A percentile compares a stretch with the other conserved stretches of the same genome.
Evolutionary conservation across 2,329 filamentous ascomycete genomes (phyloP).

Genomic region (Thermoascus crustaceus): DNA sequence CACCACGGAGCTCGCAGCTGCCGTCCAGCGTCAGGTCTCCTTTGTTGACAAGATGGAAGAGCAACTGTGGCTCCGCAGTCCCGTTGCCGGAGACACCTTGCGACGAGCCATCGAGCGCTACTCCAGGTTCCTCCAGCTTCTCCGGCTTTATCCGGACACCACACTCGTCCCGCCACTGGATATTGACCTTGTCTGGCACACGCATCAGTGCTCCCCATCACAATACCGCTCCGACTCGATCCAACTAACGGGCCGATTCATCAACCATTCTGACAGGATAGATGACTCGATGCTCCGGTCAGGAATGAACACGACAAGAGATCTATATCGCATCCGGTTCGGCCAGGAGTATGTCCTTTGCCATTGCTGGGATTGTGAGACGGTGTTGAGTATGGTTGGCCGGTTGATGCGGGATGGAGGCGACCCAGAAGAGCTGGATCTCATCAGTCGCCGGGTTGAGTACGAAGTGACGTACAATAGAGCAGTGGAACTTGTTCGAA

Average conservation of each 20-base stretch:
- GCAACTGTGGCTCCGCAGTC: slow-evolving; percentile 34
- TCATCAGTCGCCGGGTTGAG: too few relatives aligned
- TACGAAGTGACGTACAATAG: too few relatives aligned
- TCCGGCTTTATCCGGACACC: slow-evolving; percentile 18
- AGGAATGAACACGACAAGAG: slow-evolving; percentile 22
- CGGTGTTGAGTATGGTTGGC: too few relatives aligned
- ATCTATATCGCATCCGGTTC: slow-evolving; percentile 24
- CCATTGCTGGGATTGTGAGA: slow-evolving; percentile 7
- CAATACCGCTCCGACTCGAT: slow-evolving; percentile 16
- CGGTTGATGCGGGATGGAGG: too few relatives aligned
- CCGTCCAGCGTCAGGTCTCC: slow-evolving; percentile 29
- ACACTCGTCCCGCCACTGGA: slow-evolving; percentile 36
- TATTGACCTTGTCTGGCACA: slow-evolving; percentile 40
- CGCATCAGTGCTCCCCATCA: slow-evolving; percentile 31
- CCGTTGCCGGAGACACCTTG: slow-evolving; percentile 27
- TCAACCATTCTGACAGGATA: slow-evolving; percentile 37
- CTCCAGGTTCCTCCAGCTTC: slow-evolving; percentile 28
- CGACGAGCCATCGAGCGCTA: slow-evolving; percentile 32
- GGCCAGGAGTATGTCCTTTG: slow-evolving; percentile 30
- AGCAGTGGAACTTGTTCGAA: too few relatives aligned
- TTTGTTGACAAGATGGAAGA: slow-evolving; percentile 38
- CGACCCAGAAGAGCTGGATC: too few relatives aligned
- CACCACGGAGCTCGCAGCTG: slow-evolving; percentile 15
- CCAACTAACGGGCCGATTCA: slow-evolving; percentile 14
- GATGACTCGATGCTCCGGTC: slow-evolving; percentile 15